Percentiles rank a stretch among this genome's conserved stretches.
Evolutionary conservation across 345 rosid species (phyloP).

Genomic region (Passiflora organensis): DNA sequence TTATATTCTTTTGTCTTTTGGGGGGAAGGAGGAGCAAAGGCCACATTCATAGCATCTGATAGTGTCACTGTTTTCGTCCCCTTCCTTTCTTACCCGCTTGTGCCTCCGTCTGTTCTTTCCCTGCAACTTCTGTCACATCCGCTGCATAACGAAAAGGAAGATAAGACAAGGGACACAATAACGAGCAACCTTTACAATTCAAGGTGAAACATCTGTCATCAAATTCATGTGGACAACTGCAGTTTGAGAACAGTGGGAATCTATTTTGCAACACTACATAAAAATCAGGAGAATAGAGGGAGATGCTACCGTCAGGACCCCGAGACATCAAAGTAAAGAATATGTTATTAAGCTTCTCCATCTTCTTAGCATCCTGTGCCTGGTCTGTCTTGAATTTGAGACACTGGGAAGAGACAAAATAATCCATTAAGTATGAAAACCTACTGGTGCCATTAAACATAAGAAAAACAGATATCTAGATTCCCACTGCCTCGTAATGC

Average conservation of each 20-base stretch:
- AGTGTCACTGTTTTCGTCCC: slow-evolving; percentile 73
- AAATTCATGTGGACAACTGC: too few species aligned
- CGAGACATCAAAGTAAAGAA: slow-evolving; percentile 91
- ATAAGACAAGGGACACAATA: slow-evolving; percentile 4
- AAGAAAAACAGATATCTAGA: too few species aligned
- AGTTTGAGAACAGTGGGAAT: too few species aligned
- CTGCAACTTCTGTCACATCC: slow-evolving; percentile 62
- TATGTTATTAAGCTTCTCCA: slow-evolving; percentile 93
- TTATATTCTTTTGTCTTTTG: background rate
- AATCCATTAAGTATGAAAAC: background rate
- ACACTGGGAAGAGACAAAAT: slow-evolving; percentile 42
- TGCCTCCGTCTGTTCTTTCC: slow-evolving; percentile 69
- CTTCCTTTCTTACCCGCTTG: slow-evolving; percentile 80
- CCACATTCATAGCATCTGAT: background rate
- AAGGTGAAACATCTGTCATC: background rate
- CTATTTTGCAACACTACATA: background rate
- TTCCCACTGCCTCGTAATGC: too few species aligned
- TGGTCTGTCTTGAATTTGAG: slow-evolving; percentile 98
- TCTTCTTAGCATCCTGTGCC: slow-evolving; percentile 96
- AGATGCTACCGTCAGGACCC: slow-evolving; percentile 75
- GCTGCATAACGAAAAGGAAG: slow-evolving; percentile 35
- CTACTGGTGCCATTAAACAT: background rate
- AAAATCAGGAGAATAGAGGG: slow-evolving; percentile 1
- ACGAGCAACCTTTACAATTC: slow-evolving; percentile 3
- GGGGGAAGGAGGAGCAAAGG: background rate